A percentile compares a stretch with the other conserved stretches of the same genome.
These are phyloP conservation scores for Rauvolfia tetraphylla DNA, from an alignment of 257 asterid genomes.

Conservation along the genomic window DNA sequence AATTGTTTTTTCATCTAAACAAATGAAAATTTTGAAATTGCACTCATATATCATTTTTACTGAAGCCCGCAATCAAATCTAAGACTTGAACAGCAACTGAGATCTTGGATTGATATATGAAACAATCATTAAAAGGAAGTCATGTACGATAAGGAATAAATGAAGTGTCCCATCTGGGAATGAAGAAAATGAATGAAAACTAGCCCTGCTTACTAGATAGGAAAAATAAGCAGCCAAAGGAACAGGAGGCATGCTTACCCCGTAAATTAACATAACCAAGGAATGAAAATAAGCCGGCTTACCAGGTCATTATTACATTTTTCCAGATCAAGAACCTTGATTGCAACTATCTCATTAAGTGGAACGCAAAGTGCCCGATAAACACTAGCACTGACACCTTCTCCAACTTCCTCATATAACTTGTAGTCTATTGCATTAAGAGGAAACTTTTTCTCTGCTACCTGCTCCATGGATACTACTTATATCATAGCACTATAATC, in stretches of 20 bases:
- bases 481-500: constrained; percentile 17
- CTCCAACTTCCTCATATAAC: constrained; percentile 90
- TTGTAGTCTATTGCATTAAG: constrained; percentile 66
- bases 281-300: constrained; percentile 21
- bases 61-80: not conserved
- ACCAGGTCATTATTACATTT: constrained; percentile 97
- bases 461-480: constrained; percentile 48
- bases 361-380: constrained; percentile 86
- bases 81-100: not conserved
- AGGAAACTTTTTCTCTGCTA: constrained; percentile 61
- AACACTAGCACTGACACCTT: constrained; percentile 97
- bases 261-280: not conserved
- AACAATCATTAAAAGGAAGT: not conserved
- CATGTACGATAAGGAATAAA: not conserved
- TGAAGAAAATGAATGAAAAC: not conserved
- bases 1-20: not conserved
- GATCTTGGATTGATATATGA: not conserved
- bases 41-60: not conserved
- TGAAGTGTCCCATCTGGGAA: not conserved
- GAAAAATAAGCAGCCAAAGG: not conserved
- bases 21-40: not conserved
- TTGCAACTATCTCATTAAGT: constrained; percentile 71
- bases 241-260: not conserved
- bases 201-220: not conserved
- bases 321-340: constrained; percentile 98